phyloP scores from a whole-genome alignment of 352 stramenopile genomes.

The Paralagenidium karlingii region DNA sequence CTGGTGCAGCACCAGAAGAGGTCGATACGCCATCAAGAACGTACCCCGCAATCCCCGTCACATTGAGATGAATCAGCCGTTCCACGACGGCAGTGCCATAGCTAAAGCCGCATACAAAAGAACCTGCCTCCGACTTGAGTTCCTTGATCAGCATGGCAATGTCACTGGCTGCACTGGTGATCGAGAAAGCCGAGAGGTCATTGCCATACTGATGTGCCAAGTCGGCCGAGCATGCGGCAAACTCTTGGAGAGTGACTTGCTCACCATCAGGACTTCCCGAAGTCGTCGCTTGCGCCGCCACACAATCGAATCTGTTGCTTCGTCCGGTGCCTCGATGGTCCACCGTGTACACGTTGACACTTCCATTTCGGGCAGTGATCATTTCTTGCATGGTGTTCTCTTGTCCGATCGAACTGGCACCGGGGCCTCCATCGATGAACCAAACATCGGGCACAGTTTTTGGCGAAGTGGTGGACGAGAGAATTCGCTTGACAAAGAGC shows the following conservation, averaged over 20 bases:
- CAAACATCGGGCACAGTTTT: conserved; percentile 31
- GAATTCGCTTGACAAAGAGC: conserved; percentile 46
- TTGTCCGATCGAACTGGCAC: conserved; percentile 22
- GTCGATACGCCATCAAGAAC: conserved; percentile 43
- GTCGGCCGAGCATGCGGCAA: conserved; percentile 5
- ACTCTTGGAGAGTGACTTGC: conserved; percentile 24
- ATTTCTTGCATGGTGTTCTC: conserved; percentile 20
- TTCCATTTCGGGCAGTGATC: no score
- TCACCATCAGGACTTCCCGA: conserved; percentile 15
- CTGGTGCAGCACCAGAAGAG: conserved; percentile 13
- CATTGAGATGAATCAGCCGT: conserved; percentile 24
- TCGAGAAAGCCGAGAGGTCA: conserved; percentile 33
- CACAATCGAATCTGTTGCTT: conserved; percentile 23
- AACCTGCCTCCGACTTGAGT: conserved; percentile 23
- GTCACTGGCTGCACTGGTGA: conserved; percentile 50
- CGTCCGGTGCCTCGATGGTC: conserved; percentile 33
- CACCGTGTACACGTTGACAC: conserved; percentile 38
- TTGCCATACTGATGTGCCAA: conserved; percentile 9
- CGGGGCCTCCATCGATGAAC: conserved; percentile 26
- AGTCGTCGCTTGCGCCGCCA: conserved; percentile 18
- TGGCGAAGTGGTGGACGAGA: no score
- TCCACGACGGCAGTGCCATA: conserved; percentile 61
- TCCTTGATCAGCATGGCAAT: conserved; percentile 34
- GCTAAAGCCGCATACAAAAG: conserved; percentile 50
- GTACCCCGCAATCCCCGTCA: conserved; percentile 24